Base-by-base conservation (phyloP, 768 basidiomycete species). In the Gloeophyllum trabeum region DNA sequence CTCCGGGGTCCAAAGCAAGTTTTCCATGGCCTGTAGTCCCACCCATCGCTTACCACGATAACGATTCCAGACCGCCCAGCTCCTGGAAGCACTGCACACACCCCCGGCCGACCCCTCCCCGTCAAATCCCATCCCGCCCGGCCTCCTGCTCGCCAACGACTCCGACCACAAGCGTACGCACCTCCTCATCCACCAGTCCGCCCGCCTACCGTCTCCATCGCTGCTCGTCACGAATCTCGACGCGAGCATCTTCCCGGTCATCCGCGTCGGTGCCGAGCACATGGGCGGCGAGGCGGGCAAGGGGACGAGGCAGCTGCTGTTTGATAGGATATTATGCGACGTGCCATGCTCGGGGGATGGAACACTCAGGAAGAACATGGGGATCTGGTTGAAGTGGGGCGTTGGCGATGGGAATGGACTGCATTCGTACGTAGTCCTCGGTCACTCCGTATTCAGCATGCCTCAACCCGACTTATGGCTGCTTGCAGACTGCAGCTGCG, bases 271-370 rank as follows among this genome's bases (percentile, higher is more conserved):
- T 10, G 28, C 10, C 10, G 28, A 32, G 28, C 10, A 32, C 10
- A 16, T 10, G 10, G 28, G 28, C 7, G 10, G 36, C 7, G 7
- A 19, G 7, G 10, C 13, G 36, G 36, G 36, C 12, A 19, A 37
- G 36, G 7, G 10, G 20, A 37, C 36, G 36, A 37, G 7, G 47
- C 50, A 50, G 12, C 65, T 99, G 40, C 60, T 81, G 44, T 99
- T 96, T 53, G 94, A 98, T 58, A 70, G 94, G 24, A 94, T 99
- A 45, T 62, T 99, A 24, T 93, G 91, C 39, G 96, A 98, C 57
- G 96, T 99, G 6, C 96, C 96, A 6, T 99, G 96, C 56, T 92
- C 88, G 52, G 96, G 96, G 3, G 96, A 99, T 57, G 96, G 94
- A 0, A 99, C 96, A 1, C 60, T 97, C 43, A 65, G 96, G 47